Conservation (phyloP, 371 early-diverging fungal genomes). For the Choanephora cucurbitarum region DNA sequence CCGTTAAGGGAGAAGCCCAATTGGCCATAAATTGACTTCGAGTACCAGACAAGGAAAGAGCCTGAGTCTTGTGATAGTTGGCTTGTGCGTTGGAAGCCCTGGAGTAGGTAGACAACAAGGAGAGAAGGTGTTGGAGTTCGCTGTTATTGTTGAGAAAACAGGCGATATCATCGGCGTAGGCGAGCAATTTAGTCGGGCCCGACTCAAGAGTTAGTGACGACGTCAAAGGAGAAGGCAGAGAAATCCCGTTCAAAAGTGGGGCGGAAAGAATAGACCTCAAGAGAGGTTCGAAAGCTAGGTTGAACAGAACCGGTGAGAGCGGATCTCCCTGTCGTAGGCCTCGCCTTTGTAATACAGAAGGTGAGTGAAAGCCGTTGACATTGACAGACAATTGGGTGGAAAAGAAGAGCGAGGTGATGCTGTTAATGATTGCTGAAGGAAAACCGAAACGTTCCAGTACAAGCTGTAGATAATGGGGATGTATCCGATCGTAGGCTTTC, state of each 20-base stretch:
- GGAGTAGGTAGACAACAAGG: slow-evolving; percentile 4
- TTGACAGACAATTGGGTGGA: neutral
- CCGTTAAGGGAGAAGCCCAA: neutral
- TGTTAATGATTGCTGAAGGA: slow-evolving; percentile 2
- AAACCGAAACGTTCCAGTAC: slow-evolving; percentile 13
- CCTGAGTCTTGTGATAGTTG: slow-evolving; percentile 20
- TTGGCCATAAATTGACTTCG: neutral
- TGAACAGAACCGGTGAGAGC: slow-evolving; percentile 16
- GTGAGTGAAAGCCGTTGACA: slow-evolving; percentile 22
- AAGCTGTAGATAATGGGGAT: slow-evolving; percentile 8
- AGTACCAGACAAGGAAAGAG: slow-evolving; percentile 18
- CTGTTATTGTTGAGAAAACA: slow-evolving; percentile 8
- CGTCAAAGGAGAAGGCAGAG: neutral
- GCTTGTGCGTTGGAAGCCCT: slow-evolving; percentile 18
- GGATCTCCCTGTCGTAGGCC: slow-evolving; percentile 14
- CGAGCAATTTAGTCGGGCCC: slow-evolving; percentile 10
- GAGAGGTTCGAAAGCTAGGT: slow-evolving; percentile 18
- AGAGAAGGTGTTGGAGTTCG: slow-evolving; percentile 3
- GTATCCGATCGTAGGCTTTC: slow-evolving; percentile 24
- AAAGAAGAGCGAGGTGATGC: slow-evolving; percentile 11
- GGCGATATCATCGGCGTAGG: slow-evolving; percentile 20
- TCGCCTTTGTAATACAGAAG: slow-evolving; percentile 4
- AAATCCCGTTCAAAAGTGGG: neutral
- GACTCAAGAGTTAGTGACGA: neutral
- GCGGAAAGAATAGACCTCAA: neutral